Conservation (phyloP, 2,329 filamentous ascomycete genomes). For the Pseudofabraea citricarpa region DNA sequence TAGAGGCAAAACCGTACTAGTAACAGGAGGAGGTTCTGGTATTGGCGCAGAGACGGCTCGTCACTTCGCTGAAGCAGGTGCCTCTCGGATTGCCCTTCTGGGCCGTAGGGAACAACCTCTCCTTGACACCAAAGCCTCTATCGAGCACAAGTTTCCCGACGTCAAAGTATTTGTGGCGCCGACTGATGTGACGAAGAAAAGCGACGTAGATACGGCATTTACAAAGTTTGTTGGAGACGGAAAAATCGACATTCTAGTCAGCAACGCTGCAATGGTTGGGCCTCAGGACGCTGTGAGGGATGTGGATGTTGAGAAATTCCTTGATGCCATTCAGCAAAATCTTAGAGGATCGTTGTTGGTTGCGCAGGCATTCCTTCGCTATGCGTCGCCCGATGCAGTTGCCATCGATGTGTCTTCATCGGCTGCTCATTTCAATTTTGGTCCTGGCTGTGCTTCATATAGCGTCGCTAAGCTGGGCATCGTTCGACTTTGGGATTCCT, state of each 20-base stretch:
- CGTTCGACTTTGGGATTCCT: conserved; percentile 26
- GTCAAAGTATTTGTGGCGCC: conserved; percentile 29
- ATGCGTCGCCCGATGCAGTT: conserved; percentile 27
- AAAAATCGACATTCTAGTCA: conserved; percentile 35
- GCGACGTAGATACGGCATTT: conserved; percentile 30
- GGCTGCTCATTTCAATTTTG: conserved; percentile 29
- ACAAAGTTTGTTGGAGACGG: conserved; percentile 22
- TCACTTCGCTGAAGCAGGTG: conserved; percentile 39
- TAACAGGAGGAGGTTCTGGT: conserved; percentile 41
- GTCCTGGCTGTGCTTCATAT: conserved; percentile 20
- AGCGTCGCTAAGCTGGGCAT: conserved; percentile 25
- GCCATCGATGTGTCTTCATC: conserved; percentile 31
- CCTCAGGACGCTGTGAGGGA: conserved; percentile 22
- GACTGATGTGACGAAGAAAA: conserved; percentile 28
- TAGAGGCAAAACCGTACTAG: conserved; percentile 33
- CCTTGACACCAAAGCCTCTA: conserved; percentile 31
- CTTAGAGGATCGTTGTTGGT: conserved; percentile 28
- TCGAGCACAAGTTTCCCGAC: conserved; percentile 29
- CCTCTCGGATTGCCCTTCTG: conserved; percentile 36
- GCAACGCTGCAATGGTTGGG: conserved; percentile 31
- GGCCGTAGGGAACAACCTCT: conserved; percentile 33
- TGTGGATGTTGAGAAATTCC: conserved; percentile 27
- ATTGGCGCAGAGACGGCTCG: conserved; percentile 39
- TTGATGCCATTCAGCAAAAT: conserved; percentile 30
- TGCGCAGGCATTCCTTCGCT: conserved; percentile 30